Evolutionary conservation across 257 asterid species (phyloP).

Genomic region (Nicotiana sylvestris): DNA sequence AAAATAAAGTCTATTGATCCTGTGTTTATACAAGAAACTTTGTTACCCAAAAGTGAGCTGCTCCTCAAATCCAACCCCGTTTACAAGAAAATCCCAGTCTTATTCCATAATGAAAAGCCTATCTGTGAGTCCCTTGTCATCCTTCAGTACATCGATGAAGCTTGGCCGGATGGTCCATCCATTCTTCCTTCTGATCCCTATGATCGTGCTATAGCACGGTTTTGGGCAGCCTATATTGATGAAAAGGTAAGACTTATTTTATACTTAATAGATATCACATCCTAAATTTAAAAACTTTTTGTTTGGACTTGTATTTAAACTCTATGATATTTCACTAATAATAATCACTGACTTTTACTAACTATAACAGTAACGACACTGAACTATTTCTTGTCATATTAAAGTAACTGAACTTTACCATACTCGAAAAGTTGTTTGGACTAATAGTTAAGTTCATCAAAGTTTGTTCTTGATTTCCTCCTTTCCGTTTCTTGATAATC

Average conservation of each 20-base stretch:
- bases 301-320: background rate
- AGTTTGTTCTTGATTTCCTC: background rate
- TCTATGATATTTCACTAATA: background rate
- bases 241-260: constrained; percentile 18
- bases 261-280: no score
- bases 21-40: constrained; percentile 15
- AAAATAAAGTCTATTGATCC: constrained; percentile 23
- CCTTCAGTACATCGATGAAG: constrained; percentile 36
- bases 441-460: constrained; percentile 4
- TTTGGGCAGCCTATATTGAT: constrained; percentile 38
- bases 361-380: background rate
- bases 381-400: background rate
- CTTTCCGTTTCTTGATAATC: background rate
- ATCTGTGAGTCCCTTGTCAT: constrained; percentile 30
- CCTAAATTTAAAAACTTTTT: background rate
- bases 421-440: background rate
- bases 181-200: constrained; percentile 30
- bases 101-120: constrained; percentile 25
- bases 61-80: constrained; percentile 36
- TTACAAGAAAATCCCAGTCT: constrained; percentile 31
- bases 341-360: background rate
- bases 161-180: constrained; percentile 25
- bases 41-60: constrained; percentile 27
- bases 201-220: constrained; percentile 30
- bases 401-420: background rate